Conservation (phyloP, 225 moss, liverwort and hornwort genomes). For the Physcomitrellopsis africana region DNA sequence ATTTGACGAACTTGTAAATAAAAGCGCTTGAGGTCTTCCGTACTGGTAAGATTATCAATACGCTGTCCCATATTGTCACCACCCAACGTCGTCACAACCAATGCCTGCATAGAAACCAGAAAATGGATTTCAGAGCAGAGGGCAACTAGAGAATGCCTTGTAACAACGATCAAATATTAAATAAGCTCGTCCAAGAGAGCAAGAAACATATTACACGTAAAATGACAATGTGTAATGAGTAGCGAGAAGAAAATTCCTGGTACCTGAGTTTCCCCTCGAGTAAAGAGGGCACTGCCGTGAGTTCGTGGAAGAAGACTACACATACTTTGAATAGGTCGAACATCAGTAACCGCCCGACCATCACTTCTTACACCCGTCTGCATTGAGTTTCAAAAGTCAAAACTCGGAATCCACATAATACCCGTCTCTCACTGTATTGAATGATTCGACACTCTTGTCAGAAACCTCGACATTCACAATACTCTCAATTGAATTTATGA, state of each 20-base stretch:
- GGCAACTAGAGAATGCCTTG: background rate
- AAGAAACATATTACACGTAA: slow-evolving; percentile 2
- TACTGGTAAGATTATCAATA: slow-evolving; percentile 85
- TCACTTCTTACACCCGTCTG: slow-evolving; percentile 93
- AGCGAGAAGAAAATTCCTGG: slow-evolving; percentile 3
- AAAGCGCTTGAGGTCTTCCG: slow-evolving; percentile 78
- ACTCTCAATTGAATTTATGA: background rate
- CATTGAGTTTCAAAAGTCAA: slow-evolving; percentile 21
- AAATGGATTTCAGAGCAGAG: slow-evolving; percentile 23
- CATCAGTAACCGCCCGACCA: slow-evolving; percentile 77
- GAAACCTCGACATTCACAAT: background rate
- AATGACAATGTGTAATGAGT: background rate
- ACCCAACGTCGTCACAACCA: slow-evolving; percentile 90
- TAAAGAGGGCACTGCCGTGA: slow-evolving; percentile 96
- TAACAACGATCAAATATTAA: background rate
- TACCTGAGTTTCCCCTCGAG: slow-evolving; percentile 98
- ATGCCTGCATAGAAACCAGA: slow-evolving; percentile 51
- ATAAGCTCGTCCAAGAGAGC: background rate
- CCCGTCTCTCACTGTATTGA: background rate
- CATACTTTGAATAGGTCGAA: slow-evolving; percentile 89
- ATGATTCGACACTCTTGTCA: background rate
- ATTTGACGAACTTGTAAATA: slow-evolving; percentile 75
- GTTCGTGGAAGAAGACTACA: slow-evolving; percentile 96
- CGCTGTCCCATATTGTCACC: slow-evolving; percentile 95
- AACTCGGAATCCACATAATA: background rate